Conservation (phyloP, 2,329 filamentous ascomycete genomes). For the Colletotrichum neosansevieriae region DNA sequence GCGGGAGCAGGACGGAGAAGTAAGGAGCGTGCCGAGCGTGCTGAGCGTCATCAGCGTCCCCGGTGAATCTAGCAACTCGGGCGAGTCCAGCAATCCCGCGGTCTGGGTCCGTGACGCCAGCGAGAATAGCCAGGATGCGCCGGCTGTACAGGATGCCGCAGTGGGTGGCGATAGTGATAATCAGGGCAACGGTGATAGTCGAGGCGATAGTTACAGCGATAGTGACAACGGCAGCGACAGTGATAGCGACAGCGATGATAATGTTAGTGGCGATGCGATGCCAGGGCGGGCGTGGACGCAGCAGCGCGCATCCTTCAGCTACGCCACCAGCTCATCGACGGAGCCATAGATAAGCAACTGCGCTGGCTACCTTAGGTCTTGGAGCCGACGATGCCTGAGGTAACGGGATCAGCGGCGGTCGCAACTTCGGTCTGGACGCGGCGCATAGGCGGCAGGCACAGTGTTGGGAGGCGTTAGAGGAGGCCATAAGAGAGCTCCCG, state of each 20-base stretch:
- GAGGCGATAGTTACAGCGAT: neutral
- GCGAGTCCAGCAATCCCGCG: neutral
- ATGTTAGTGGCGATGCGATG: neutral
- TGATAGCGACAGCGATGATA: neutral
- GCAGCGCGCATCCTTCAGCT: neutral
- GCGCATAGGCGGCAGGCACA: neutral
- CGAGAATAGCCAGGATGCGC: neutral
- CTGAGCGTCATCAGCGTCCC: neutral
- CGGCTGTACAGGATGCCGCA: neutral
- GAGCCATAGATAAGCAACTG: neutral
- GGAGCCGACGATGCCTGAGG: neutral
- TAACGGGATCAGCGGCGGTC: neutral
- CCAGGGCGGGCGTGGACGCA: neutral
- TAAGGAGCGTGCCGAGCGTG: neutral
- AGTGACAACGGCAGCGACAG: neutral
- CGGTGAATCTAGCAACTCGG: neutral
- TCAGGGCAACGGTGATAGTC: neutral
- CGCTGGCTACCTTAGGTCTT: neutral
- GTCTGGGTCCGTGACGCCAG: neutral
- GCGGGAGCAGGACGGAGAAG: neutral
- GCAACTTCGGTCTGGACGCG: neutral
- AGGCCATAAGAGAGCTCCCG: neutral
- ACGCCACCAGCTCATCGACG: neutral
- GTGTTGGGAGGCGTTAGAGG: constrained; percentile 2
- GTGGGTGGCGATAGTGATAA: neutral